Base-by-base conservation (phyloP, 345 rosid genomes). In the Abelmoschus esculentus region DNA sequence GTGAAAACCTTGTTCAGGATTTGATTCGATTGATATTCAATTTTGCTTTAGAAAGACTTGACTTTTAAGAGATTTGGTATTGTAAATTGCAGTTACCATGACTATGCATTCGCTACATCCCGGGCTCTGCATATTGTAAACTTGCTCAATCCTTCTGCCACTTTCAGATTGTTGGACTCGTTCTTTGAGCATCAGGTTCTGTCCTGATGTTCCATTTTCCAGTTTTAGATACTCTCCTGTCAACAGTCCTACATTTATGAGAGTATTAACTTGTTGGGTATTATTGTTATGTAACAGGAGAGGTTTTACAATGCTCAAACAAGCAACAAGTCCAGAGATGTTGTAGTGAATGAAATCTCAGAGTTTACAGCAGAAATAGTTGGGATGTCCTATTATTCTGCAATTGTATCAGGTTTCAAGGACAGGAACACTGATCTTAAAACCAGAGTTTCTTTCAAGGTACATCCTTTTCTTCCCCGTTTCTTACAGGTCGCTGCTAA, bases 391-490 rank as follows among this genome's bases (percentile, higher is more conserved):
- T 82, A 74, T 60, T 69, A 54, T 17, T 75, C 83, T 62, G 75
- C 74, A 14, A 70, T 92, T 7, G 72, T 80, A 75, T 78, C 87
- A 53, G 97, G 91, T 47, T 87, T 93, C 76, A 71, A 36, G 17
- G 78, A 81, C 82, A 75, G 77, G 9, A 63, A 73, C 49, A 85
- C 90, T 70, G 90, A 90, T 84, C 88, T 85, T 50, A 67, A 81
- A 76, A 85, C 97, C 14, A 83, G 93, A 73, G 82, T 89, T 58
- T 89, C 97, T 31, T 93, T 90, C 83, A 90, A 86, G 96, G 97
- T 90, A 74, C 7, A 56, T 44, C 69, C 18, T 38, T 38, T 38
- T 22, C 26, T 22, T 22, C 26, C 26, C 26, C 26, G 26, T 22
- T 22, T 38, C 42, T 7, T 38, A 38, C 42, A 7, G 42, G 42